Base-by-base conservation (phyloP, 306 rosid species). In the Medicago ruthenica region DNA sequence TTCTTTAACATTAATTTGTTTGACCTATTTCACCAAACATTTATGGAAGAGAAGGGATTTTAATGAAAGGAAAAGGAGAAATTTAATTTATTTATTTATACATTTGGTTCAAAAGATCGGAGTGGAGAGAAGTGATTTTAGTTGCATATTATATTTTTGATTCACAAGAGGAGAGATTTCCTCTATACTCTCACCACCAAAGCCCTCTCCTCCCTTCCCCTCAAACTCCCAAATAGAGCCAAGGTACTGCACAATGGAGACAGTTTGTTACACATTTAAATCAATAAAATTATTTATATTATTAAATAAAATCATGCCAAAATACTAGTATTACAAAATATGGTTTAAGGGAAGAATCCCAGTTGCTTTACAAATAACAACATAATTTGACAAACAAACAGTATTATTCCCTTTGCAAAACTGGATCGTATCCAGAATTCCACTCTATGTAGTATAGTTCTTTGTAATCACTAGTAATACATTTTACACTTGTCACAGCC, bases 401-500 rank as follows among this genome's bases (percentile, higher is more conserved):
- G 48, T 63, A 73, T 67, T 68, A 51, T 45, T 61, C 59, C 65
- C 80, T 76, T 71, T 20, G 74, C 81, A 51, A 22, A 22, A 75
- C 67, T 75, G 77, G 79, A 40, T 22, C 20, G n/a, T 50, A 70
- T 81, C 80, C 69, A 67, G 47, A 79, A 66, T 75, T 37, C 45
- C 48, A 70, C 48, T 54, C 40, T 63, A 62, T 71, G 36, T 63
- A 45, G 70, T 65, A 55, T 62, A 45, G 48, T 16, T 44, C 62
- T 76, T 55, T 57, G 63, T 76, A 68, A 79, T 59, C 78, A 76
- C 82, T 85, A 18, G 58, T 79, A 70, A 58, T 66, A 79, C 47
- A 75, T 50, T 53, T 62, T 65, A 76, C 61, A 82, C 67, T 53
- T 64, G 62, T 61, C 68, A 77, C 74, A 76, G 34, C 22, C 65